Conservation (phyloP, 768 basidiomycete genomes). For the Tylopilus felleus region DNA sequence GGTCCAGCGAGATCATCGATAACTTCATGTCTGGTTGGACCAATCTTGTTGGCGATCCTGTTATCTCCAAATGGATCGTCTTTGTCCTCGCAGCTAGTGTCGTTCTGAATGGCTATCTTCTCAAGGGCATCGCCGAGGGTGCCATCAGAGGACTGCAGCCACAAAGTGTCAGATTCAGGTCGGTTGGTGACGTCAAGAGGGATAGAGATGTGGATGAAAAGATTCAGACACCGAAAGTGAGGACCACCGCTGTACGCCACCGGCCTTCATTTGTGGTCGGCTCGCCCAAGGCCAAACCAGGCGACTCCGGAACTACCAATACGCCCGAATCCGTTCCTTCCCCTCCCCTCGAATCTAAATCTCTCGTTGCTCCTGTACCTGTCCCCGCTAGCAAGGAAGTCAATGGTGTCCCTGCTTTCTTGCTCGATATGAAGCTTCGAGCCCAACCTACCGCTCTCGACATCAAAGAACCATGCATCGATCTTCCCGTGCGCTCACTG, state of each 20-base stretch:
- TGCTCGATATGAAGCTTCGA: constrained; percentile 34
- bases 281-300: constrained; percentile 13
- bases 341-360: constrained; percentile 7
- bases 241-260: constrained; percentile 8
- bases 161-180: constrained; percentile 28
- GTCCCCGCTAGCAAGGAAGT: constrained; percentile 17
- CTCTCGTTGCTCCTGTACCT: constrained; percentile 26
- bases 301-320: constrained; percentile 16
- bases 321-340: constrained; percentile 20
- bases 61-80: constrained; percentile 94
- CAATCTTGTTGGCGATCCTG: constrained; percentile 86
- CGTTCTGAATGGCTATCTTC: constrained; percentile 86
- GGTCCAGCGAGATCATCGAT: constrained; percentile 60
- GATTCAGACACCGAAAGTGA: constrained; percentile 15
- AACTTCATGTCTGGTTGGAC: constrained; percentile 92
- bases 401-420: constrained; percentile 26
- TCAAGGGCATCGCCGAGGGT: constrained; percentile 79
- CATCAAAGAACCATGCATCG: constrained; percentile 12
- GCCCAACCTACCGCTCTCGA: constrained; percentile 19
- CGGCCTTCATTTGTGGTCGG: constrained; percentile 28
- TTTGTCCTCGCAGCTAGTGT: constrained; percentile 82
- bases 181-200: constrained; percentile 20
- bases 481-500: constrained; percentile 46
- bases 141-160: constrained; percentile 33
- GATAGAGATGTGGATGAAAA: constrained; percentile 22